Conservation (phyloP, 2,329 filamentous ascomycete species). For the Nothomitra cinnamomea region DNA sequence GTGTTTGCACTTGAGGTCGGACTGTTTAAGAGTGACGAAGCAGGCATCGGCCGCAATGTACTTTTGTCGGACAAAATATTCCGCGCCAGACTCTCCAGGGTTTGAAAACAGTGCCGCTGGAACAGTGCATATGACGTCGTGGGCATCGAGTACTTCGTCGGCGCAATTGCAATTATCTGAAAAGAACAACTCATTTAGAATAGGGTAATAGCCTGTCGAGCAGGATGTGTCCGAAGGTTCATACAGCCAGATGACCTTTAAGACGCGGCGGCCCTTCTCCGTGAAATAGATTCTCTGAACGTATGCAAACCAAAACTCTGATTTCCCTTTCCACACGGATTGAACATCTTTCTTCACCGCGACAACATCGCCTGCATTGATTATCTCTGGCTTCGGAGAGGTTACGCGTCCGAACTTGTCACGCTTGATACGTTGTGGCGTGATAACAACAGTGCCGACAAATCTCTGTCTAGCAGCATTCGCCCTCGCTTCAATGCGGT, state of each 20-base stretch:
- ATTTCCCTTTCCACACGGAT: constrained; percentile 39
- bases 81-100: constrained; percentile 25
- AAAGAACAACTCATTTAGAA: constrained; percentile 56
- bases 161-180: constrained; percentile 60
- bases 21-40: constrained; percentile 40
- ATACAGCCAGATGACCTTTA: constrained; percentile 62
- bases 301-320: constrained; percentile 50
- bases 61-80: constrained; percentile 54
- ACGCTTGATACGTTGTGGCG: constrained; percentile 21
- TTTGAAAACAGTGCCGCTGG: constrained; percentile 39
- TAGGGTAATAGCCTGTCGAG: constrained; percentile 48
- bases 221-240: constrained; percentile 54
- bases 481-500: not conserved
- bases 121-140: constrained; percentile 41
- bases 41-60: constrained; percentile 43
- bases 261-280: constrained; percentile 22
- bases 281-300: constrained; percentile 38
- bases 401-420: constrained; percentile 31
- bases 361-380: constrained; percentile 32
- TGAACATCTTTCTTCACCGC: constrained; percentile 28
- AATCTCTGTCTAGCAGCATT: not conserved
- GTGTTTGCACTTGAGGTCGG: constrained; percentile 38
- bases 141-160: constrained; percentile 31
- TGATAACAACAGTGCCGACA: constrained; percentile 2
- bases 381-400: constrained; percentile 25